Percentiles rank a stretch among this genome's conserved stretches.
Evolutionary conservation across 179 eudicot genomes (phyloP).

Genomic region (Corrigiola litoralis): DNA sequence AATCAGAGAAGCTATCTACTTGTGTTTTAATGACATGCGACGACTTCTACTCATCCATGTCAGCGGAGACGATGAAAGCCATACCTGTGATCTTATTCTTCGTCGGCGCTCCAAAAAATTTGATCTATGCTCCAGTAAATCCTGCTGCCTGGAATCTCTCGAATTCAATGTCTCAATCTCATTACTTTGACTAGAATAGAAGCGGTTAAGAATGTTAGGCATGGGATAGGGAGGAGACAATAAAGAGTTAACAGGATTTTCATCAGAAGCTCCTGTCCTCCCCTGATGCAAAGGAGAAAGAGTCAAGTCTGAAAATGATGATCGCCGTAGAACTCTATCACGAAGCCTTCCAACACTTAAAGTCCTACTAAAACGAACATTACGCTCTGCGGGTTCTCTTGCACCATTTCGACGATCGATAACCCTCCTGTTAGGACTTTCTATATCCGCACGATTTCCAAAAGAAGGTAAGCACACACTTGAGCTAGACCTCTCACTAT

Average conservation of each 20-base stretch:
- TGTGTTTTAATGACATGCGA: neutral
- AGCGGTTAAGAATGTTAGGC: conserved; percentile 35
- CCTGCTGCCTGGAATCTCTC: conserved; percentile 61
- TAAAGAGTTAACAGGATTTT: conserved; percentile 34
- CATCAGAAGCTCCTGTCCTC: conserved; percentile 37
- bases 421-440: conserved; percentile 40
- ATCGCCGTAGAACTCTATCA: conserved; percentile 83
- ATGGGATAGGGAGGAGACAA: conserved; percentile 38
- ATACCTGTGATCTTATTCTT: conserved; percentile 97
- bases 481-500: conserved; percentile 28
- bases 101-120: conserved; percentile 88
- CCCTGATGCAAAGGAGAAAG: conserved; percentile 56
- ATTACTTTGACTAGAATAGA: conserved; percentile 35
- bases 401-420: conserved; percentile 45
- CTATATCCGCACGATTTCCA: conserved; percentile 38
- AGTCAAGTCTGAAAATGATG: conserved; percentile 56
- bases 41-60: neutral
- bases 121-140: conserved; percentile 71
- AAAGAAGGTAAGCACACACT: conserved; percentile 33
- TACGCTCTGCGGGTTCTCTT: conserved; percentile 68
- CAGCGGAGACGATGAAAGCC: conserved; percentile 12
- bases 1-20: neutral
- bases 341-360: conserved; percentile 98
- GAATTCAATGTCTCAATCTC: conserved; percentile 41
- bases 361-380: conserved; percentile 88